Percentiles rank a stretch among this genome's conserved stretches.
These are phyloP conservation scores for Chrysochromulina parva DNA, from an alignment of 78 protist species.

Conservation along the genomic window DNA sequence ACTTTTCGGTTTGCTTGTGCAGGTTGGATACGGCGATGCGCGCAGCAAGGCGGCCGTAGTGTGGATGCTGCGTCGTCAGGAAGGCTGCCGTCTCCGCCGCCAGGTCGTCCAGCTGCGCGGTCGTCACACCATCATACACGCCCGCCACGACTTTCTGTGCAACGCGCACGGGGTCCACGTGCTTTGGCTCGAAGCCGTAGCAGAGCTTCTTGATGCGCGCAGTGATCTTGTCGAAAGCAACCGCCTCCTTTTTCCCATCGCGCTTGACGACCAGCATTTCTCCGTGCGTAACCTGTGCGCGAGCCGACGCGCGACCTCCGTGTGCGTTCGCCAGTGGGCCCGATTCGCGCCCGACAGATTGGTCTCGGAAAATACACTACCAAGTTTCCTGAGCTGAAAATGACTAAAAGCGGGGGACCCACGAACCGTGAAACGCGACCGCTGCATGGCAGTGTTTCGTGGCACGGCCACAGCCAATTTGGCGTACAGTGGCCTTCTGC, in stretches of 20 bases:
- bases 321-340: no score
- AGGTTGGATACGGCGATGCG: constrained; percentile 90
- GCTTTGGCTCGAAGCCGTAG: constrained; percentile 42
- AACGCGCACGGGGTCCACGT: constrained; percentile 34
- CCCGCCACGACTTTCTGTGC: constrained; percentile 38
- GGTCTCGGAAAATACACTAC: no score
- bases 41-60: constrained; percentile 93
- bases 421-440: no score
- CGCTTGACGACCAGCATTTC: constrained; percentile 55
- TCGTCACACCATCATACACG: constrained; percentile 62
- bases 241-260: constrained; percentile 49
- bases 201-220: constrained; percentile 61
- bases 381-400: no score
- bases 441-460: no score
- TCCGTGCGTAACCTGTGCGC: background rate
- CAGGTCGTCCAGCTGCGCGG: constrained; percentile 79
- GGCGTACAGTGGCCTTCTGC: no score
- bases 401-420: no score
- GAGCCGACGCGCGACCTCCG: no score
- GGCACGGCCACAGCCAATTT: no score
- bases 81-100: constrained; percentile 96
- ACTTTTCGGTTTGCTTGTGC: constrained; percentile 85
- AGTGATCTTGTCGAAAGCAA: constrained; percentile 66
- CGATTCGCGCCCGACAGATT: no score
- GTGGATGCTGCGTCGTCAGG: constrained; percentile 89